Evolutionary conservation across 2,329 filamentous ascomycete genomes (phyloP).

Genomic region (Penicillium sp.): DNA sequence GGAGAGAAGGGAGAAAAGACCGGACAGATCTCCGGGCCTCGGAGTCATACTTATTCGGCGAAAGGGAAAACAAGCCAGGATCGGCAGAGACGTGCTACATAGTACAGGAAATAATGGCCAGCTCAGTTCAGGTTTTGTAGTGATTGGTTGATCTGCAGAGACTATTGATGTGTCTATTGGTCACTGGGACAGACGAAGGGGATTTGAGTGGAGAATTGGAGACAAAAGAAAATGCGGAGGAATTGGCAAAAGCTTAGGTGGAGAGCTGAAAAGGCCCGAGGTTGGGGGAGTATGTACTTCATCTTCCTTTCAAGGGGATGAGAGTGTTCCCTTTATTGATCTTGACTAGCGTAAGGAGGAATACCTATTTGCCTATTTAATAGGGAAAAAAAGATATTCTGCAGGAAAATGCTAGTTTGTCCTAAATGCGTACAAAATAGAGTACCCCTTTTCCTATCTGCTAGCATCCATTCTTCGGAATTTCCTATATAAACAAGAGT

Average conservation of each 20-base stretch:
- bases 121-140: background rate
- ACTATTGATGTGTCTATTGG: slow-evolving; percentile 2
- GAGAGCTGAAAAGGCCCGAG: slow-evolving; percentile 5
- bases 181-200: background rate
- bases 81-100: background rate
- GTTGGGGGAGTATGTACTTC: background rate
- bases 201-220: slow-evolving; percentile 2
- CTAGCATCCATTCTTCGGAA: too few species aligned
- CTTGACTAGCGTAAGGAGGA: background rate
- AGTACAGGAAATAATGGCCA: background rate
- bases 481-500: background rate
- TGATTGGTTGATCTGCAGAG: background rate
- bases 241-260: slow-evolving; percentile 18
- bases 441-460: background rate
- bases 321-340: background rate
- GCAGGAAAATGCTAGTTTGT: background rate
- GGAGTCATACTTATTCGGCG: background rate
- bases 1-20: background rate
- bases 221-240: slow-evolving; percentile 4
- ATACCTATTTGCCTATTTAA: background rate
- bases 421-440: background rate
- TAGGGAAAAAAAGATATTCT: background rate
- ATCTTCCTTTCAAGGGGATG: background rate
- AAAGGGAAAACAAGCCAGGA: background rate
- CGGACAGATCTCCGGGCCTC: background rate